Evolutionary conservation across 2,329 filamentous ascomycete genomes (phyloP), one percentile per base, ranked within the genome.

Genomic region (Colletotrichum coccodes): DNA sequence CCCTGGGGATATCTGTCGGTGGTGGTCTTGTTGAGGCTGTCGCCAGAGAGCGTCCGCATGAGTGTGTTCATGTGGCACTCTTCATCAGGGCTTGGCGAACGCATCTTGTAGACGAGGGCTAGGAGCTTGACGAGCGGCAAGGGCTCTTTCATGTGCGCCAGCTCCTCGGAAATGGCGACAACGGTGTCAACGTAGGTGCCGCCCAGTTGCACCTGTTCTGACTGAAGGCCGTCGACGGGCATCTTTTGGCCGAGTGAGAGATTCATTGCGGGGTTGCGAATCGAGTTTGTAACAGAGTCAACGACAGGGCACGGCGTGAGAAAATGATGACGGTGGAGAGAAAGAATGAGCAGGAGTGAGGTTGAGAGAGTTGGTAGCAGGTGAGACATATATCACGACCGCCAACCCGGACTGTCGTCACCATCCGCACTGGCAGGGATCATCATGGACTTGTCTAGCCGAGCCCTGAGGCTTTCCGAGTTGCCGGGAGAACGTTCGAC

Each of bases 41-140:
- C 63, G 36, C 40, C 49, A 12, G 70, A 59, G 12, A 65, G 58
- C 9, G 78, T 79, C 61, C 78, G 72, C 65, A 80, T 70, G 65
- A 80, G 76, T n/a, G 76, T 78, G 49, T 75, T 69, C 60, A 80
- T 78, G n/a, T 75, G 77, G 36, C 75, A 72, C 47, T 78, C 74
- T 52, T 70, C 70, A 3, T 66, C 64, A 14, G 72, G 72, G 6
- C 70, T 70, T 9, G 77, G 76, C 34, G 71, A 73, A 36, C 73
- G 73, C 60, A 75, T 72, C 60, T 75, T 73, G 65, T 79, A 80
- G 49, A 78, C 74, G 59, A 80, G 72, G 42, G 76, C 71, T 58
- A 80, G 67, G 63, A 80, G 77, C 28, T 73, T 76, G 71, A 80
- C 75, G 53, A 80, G 78, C 23, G 77, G 72, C 49, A 73, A 73